Conservation (phyloP, 345 rosid species). For the Salix brachista region DNA sequence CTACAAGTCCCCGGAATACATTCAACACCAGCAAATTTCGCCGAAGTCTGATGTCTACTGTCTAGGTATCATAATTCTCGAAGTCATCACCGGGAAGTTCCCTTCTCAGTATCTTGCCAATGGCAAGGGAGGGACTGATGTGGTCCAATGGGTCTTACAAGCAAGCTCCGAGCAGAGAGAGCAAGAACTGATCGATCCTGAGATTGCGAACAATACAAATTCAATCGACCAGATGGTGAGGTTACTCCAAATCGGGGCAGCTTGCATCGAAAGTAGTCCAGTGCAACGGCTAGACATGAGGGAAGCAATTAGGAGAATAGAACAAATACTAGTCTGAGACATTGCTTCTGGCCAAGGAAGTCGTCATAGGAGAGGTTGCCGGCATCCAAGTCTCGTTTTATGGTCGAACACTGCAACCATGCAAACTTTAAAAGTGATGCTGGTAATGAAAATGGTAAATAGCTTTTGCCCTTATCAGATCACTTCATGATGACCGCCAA, state of each 20-base stretch:
- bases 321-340: constrained; percentile 12
- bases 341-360: constrained; percentile 6
- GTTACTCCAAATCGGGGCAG: constrained; percentile 16
- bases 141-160: constrained; percentile 17
- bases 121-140: constrained; percentile 31
- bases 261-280: constrained; percentile 11
- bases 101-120: constrained; percentile 29
- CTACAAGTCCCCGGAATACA: constrained; percentile 24
- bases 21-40: constrained; percentile 7
- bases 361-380: constrained; percentile 3
- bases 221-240: constrained; percentile 19
- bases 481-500: too few relatives aligned
- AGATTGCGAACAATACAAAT: constrained; percentile 2
- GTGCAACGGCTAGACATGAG: constrained; percentile 20
- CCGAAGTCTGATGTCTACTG: constrained; percentile 25
- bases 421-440: not conserved
- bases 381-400: not conserved
- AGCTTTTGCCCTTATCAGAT: too few relatives aligned
- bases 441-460: not conserved
- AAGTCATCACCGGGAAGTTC: constrained; percentile 27
- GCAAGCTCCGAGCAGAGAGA: constrained; percentile 19
- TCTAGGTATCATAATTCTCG: constrained; percentile 26
- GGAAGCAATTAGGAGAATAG: constrained; percentile 25
- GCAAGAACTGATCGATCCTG: constrained; percentile 27
- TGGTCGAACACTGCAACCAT: not conserved